phyloP scores from a whole-genome alignment of 2,329 filamentous ascomycete genomes.

The Byssochlamys sp. region DNA sequence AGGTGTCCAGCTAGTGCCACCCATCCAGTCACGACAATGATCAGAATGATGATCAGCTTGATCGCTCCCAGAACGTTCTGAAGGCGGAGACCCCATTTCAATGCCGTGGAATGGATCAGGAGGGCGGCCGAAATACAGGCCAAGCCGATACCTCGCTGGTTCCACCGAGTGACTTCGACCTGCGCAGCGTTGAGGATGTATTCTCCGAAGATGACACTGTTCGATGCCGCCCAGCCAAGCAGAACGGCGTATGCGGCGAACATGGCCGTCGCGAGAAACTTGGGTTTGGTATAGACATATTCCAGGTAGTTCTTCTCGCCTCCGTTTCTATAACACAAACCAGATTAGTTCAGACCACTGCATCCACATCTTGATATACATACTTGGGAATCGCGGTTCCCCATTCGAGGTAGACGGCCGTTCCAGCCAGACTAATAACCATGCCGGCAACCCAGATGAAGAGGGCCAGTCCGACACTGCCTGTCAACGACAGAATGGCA shows the following conservation, averaged over 20 bases:
- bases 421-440: slow-evolving; percentile 39
- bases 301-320: slow-evolving; percentile 49
- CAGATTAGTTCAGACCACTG: background rate
- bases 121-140: slow-evolving; percentile 40
- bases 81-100: slow-evolving; percentile 40
- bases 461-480: slow-evolving; percentile 39
- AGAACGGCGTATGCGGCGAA: slow-evolving; percentile 44
- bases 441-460: slow-evolving; percentile 43
- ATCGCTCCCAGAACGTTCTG: slow-evolving; percentile 42
- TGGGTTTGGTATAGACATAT: slow-evolving; percentile 43
- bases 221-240: slow-evolving; percentile 44
- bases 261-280: slow-evolving; percentile 45
- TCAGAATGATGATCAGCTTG: slow-evolving; percentile 42
- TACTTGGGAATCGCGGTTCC: slow-evolving; percentile 41
- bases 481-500: slow-evolving; percentile 35
- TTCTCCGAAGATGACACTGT: slow-evolving; percentile 44
- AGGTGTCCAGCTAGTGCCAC: slow-evolving; percentile 32
- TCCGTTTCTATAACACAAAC: slow-evolving; percentile 31
- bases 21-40: slow-evolving; percentile 37
- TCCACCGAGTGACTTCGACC: slow-evolving; percentile 37
- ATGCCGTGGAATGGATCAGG: slow-evolving; percentile 38
- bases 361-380: background rate
- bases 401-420: slow-evolving; percentile 40
- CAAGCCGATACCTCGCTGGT: slow-evolving; percentile 41
- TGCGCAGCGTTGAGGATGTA: slow-evolving; percentile 42